Conservation (phyloP, 192 early-diverging fungal species). For the Coemansia sp. region DNA sequence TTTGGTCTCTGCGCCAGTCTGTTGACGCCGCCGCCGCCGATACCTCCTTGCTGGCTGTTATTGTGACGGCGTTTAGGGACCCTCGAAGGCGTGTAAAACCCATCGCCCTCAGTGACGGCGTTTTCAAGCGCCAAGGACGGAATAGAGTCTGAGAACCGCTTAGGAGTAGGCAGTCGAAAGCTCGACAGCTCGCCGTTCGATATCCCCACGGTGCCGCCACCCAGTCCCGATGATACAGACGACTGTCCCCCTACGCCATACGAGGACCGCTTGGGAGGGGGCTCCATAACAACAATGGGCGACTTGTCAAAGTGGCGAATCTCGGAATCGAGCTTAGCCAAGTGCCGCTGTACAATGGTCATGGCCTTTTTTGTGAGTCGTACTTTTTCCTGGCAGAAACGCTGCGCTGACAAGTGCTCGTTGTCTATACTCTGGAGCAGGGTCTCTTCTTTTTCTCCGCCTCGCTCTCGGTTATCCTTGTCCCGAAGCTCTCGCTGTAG, state of each 20-base stretch:
- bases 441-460: slow-evolving; percentile 20
- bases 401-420: slow-evolving; percentile 24
- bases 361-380: slow-evolving; percentile 47
- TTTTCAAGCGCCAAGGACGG: slow-evolving; percentile 20
- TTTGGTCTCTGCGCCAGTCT: slow-evolving; percentile 26
- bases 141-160: slow-evolving; percentile 33
- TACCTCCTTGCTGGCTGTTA: neutral
- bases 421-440: slow-evolving; percentile 21
- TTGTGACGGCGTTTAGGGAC: slow-evolving; percentile 37
- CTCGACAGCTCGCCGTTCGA: slow-evolving; percentile 44
- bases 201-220: slow-evolving; percentile 21
- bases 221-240: neutral
- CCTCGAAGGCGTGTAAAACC: slow-evolving; percentile 46
- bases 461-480: slow-evolving; percentile 24
- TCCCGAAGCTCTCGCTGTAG: slow-evolving; percentile 36
- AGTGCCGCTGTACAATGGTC: slow-evolving; percentile 47
- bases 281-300: slow-evolving; percentile 3
- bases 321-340: slow-evolving; percentile 44
- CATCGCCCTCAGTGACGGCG: slow-evolving; percentile 11
- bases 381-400: slow-evolving; percentile 39
- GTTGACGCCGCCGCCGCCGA: neutral
- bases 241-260: neutral
- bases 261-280: neutral
- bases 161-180: slow-evolving; percentile 29
- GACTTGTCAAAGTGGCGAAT: slow-evolving; percentile 54